Conservation (phyloP, 2,329 filamentous ascomycete species). For the Diaporthe humulicola region DNA sequence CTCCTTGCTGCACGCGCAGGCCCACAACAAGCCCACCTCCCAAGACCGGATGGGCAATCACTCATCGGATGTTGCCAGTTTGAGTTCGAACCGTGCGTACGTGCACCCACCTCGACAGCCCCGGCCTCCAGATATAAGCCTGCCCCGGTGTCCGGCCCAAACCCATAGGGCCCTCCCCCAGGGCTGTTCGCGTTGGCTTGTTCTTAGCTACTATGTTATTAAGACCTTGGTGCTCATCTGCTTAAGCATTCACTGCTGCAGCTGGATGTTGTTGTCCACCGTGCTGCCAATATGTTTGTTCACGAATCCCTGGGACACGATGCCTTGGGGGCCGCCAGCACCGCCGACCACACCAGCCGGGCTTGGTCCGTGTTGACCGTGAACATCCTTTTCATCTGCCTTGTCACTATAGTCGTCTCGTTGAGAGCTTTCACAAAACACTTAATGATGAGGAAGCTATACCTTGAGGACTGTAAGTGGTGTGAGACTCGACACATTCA, state of each 20-base stretch:
- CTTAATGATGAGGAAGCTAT: conserved; percentile 12
- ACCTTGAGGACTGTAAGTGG: conserved; percentile 28
- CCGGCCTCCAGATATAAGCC: conserved; percentile 10
- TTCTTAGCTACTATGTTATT: not conserved
- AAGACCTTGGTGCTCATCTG: not conserved
- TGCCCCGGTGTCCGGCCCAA: not conserved
- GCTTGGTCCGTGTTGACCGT: conserved; percentile 9
- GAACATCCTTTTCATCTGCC: conserved; percentile 20
- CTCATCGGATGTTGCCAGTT: conserved; percentile 24
- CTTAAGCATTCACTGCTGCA: not conserved
- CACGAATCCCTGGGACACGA: conserved; percentile 4
- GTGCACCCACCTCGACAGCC: not conserved
- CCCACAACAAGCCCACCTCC: not conserved
- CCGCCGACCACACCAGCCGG: conserved; percentile 8
- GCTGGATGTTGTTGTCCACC: not conserved
- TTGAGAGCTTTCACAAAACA: conserved; percentile 23
- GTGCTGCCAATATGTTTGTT: not conserved
- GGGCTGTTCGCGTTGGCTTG: not conserved
- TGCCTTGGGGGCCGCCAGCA: not conserved
- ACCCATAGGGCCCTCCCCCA: not conserved
- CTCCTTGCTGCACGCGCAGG: not conserved
- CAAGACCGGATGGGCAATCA: conserved; percentile 15
- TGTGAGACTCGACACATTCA: rapidly evolving
- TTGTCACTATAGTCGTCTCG: conserved; percentile 14
- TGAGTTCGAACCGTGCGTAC: conserved; percentile 16